Percentiles rank a stretch among this genome's conserved stretches.
These are phyloP conservation scores for Colletotrichum cuscutae DNA, from an alignment of 2,329 filamentous ascomycete genomes.

Conservation along the genomic window DNA sequence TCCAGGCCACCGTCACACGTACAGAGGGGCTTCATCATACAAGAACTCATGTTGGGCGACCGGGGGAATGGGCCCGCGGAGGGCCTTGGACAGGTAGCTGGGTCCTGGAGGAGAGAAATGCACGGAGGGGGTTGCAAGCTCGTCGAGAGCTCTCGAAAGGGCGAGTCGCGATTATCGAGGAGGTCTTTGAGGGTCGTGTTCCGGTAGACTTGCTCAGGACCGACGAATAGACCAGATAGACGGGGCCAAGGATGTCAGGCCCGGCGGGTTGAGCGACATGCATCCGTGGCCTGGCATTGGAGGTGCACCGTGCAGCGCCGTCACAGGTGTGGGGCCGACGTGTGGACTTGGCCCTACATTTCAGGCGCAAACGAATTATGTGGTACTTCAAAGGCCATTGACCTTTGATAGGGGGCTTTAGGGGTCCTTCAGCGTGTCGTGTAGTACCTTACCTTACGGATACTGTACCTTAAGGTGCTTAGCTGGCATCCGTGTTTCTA, in stretches of 20 bases:
- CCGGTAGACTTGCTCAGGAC: constrained; percentile 1
- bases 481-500: background rate
- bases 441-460: background rate
- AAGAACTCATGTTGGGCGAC: constrained; percentile 51
- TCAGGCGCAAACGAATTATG: constrained; percentile 14
- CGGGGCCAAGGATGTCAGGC: constrained; percentile 24
- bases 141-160: constrained; percentile 20
- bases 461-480: no score
- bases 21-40: constrained; percentile 40
- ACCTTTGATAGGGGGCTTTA: background rate
- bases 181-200: background rate
- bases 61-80: constrained; percentile 26
- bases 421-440: background rate
- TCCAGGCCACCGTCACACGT: background rate
- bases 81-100: constrained; percentile 28
- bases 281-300: constrained; percentile 15
- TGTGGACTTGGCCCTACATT: constrained; percentile 16
- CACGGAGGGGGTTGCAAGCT: background rate
- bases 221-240: constrained; percentile 33
- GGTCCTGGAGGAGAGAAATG: background rate
- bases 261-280: constrained; percentile 18
- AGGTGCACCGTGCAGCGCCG: constrained; percentile 9
- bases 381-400: background rate
- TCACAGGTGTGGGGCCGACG: constrained; percentile 7
- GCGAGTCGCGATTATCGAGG: constrained; percentile 15